Conservation (phyloP, 169 alveolate genomes). For the Haemoproteus tartakovskyi region DNA sequence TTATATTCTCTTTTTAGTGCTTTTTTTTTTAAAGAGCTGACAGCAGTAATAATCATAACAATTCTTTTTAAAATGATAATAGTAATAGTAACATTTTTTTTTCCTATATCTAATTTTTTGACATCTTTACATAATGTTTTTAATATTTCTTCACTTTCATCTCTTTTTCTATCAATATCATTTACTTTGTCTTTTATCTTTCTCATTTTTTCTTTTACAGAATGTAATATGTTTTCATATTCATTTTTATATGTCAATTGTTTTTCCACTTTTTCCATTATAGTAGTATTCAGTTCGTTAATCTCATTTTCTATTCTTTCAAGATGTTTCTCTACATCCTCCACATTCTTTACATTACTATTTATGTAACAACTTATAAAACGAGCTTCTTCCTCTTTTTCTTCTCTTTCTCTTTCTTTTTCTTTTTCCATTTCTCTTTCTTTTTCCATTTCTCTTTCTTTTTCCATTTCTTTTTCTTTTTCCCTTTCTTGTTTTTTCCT, state of each 20-base stretch:
- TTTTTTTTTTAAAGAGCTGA: conserved; percentile 46
- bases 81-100: conserved; percentile 54
- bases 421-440: no score
- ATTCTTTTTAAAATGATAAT: conserved; percentile 53
- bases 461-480: no score
- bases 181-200: conserved; percentile 8
- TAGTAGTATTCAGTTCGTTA: conserved; percentile 4
- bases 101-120: conserved; percentile 53
- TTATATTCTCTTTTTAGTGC: conserved; percentile 52
- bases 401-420: background rate
- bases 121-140: conserved; percentile 39
- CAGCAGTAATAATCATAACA: conserved; percentile 45
- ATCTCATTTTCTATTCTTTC: conserved; percentile 28
- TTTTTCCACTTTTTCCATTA: conserved; percentile 21
- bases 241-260: conserved; percentile 13
- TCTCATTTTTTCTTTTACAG: conserved; percentile 42
- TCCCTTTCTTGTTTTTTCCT: background rate
- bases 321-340: conserved; percentile 11
- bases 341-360: conserved; percentile 10
- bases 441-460: no score
- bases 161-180: conserved; percentile 47
- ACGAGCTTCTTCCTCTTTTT: background rate
- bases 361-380: conserved; percentile 30
- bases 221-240: conserved; percentile 17
- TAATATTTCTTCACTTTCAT: conserved; percentile 32